phyloP scores from a whole-genome alignment of 1,139 yeast genomes.

The Candida smagusa region DNA sequence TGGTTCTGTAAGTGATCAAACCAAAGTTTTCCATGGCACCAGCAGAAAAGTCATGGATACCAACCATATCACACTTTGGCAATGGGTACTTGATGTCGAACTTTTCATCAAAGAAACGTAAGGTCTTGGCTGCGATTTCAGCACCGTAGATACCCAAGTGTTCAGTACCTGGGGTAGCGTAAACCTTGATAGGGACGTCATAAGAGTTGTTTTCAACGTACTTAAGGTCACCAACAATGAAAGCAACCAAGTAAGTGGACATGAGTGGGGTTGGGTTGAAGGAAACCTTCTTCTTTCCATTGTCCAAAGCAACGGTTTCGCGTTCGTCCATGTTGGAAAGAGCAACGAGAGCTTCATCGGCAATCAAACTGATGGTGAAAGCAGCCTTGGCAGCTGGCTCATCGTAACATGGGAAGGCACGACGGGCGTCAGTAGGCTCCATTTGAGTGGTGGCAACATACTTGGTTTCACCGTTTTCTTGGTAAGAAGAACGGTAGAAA shows the following conservation, averaged over 20 bases:
- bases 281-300: constrained; percentile 47
- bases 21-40: constrained; percentile 68
- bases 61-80: constrained; percentile 56
- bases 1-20: constrained; percentile 51
- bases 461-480: constrained; percentile 56
- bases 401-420: constrained; percentile 82
- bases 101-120: constrained; percentile 47
- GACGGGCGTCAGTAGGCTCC: constrained; percentile 83
- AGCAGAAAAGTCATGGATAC: constrained; percentile 56
- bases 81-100: constrained; percentile 59
- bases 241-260: constrained; percentile 28
- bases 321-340: constrained; percentile 78
- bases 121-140: constrained; percentile 49
- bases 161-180: constrained; percentile 52
- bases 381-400: constrained; percentile 78
- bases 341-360: constrained; percentile 58
- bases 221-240: constrained; percentile 31
- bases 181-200: constrained; percentile 47
- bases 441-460: constrained; percentile 78
- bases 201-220: constrained; percentile 28
- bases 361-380: constrained; percentile 61
- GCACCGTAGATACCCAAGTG: constrained; percentile 50
- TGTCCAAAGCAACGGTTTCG: constrained; percentile 42
- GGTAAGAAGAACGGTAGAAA: constrained; percentile 75
- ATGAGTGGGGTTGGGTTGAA: constrained; percentile 29